Evolutionary conservation across 768 basidiomycete genomes (phyloP).

Genomic region (Pleurotus pulmonarius): DNA sequence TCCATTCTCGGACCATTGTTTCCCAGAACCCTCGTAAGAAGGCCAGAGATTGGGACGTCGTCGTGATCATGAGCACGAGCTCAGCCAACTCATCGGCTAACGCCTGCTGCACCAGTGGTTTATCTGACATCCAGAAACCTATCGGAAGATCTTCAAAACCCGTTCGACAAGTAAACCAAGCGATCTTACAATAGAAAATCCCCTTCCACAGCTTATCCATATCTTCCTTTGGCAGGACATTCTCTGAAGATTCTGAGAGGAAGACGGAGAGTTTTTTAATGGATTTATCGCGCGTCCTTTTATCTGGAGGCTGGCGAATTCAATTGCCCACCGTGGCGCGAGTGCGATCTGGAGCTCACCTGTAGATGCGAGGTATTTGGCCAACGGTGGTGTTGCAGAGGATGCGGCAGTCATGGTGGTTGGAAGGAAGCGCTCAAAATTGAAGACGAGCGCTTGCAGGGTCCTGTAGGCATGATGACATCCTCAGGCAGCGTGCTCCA

Average conservation of each 20-base stretch:
- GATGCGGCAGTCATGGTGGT: conserved; percentile 32
- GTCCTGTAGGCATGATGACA: background rate
- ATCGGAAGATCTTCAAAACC: background rate
- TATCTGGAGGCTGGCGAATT: conserved; percentile 48
- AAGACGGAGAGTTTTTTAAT: conserved; percentile 76
- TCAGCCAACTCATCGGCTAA: conserved; percentile 85
- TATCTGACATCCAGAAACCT: conserved; percentile 99
- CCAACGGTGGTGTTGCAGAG: conserved; percentile 59
- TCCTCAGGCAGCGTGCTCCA: background rate
- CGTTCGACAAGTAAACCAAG: conserved; percentile 3
- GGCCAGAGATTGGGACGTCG: conserved; percentile 53
- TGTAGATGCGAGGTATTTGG: conserved; percentile 89
- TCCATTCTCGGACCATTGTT: conserved; percentile 89
- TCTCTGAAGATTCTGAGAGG: conserved; percentile 62
- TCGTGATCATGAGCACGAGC: conserved; percentile 66
- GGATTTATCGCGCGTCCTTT: conserved; percentile 89
- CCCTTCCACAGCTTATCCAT: conserved; percentile 97
- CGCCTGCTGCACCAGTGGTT: conserved; percentile 92
- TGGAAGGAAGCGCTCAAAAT: background rate
- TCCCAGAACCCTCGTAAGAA: conserved; percentile 93
- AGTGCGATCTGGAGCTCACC: conserved; percentile 40
- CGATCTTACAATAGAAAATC: conserved; percentile 83
- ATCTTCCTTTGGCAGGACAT: conserved; percentile 65
- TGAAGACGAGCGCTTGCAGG: background rate
- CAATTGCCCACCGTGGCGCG: background rate